These are phyloP conservation scores for Cruciata laevipes DNA, from an alignment of 257 asterid genomes.

Conservation along the genomic window DNA sequence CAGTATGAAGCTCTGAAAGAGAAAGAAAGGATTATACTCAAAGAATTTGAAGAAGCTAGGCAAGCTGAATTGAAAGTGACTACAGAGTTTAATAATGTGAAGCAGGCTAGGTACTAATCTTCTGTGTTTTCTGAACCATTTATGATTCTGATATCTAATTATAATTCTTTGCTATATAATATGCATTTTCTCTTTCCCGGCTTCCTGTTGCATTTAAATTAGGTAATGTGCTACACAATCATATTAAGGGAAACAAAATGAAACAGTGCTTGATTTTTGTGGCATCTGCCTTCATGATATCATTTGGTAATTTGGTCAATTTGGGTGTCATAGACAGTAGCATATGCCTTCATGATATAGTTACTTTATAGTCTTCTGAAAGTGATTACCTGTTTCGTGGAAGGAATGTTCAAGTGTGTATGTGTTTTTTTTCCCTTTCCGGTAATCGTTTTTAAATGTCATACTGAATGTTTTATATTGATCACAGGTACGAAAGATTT, in stretches of 20 bases:
- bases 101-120: conserved; percentile 54
- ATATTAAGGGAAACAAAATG: not conserved
- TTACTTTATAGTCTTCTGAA: not conserved
- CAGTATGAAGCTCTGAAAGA: conserved; percentile 77
- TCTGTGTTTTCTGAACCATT: not conserved
- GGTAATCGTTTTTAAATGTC: not conserved
- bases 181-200: not conserved
- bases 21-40: conserved; percentile 67
- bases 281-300: not conserved
- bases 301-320: too few species aligned
- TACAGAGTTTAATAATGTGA: conserved; percentile 58
- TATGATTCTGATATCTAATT: not conserved
- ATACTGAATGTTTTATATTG: conserved; percentile 1
- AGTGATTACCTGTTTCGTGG: not conserved
- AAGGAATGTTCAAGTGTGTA: not conserved
- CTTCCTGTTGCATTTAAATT: not conserved
- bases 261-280: not conserved
- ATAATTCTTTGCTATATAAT: not conserved
- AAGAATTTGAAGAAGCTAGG: conserved; percentile 89
- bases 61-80: conserved; percentile 74
- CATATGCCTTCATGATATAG: conserved; percentile 1
- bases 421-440: too few species aligned
- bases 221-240: not conserved
- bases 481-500: conserved; percentile 63
- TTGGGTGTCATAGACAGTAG: not conserved